Percentiles rank a stretch among this genome's conserved stretches.
phyloP scores from a whole-genome alignment of 2,329 filamentous ascomycete genomes.

The Stagonosporopsis chrysanthemi region DNA sequence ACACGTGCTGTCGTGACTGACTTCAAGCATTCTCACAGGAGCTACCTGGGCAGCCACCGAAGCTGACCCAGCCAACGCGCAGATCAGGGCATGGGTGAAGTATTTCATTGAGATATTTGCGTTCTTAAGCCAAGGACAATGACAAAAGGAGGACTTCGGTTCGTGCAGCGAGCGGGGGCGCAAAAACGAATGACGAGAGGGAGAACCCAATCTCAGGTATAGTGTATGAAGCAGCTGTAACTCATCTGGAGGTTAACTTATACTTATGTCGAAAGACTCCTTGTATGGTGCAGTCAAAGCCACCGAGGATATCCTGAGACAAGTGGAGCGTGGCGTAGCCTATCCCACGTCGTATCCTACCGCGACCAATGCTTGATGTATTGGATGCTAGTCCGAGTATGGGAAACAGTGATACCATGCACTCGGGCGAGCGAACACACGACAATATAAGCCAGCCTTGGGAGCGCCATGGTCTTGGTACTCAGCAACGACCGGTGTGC shows the following conservation, averaged over 20 bases:
- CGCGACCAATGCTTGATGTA: background rate
- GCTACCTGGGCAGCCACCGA: constrained; percentile 11
- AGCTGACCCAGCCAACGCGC: constrained; percentile 6
- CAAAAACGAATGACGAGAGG: background rate
- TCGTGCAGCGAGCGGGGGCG: too few species aligned
- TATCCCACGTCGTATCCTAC: background rate
- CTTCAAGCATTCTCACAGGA: background rate
- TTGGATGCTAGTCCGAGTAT: background rate
- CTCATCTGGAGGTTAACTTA: background rate
- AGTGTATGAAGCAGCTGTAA: background rate
- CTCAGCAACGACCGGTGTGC: too few species aligned
- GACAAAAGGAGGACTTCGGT: background rate
- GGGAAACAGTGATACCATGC: background rate
- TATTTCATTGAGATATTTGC: background rate
- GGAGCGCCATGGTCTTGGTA: too few species aligned
- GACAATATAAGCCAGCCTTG: too few species aligned
- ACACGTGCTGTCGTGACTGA: constrained; percentile 29
- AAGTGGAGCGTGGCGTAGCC: background rate
- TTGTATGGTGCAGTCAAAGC: background rate
- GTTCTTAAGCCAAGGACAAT: background rate
- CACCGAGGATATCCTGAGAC: background rate
- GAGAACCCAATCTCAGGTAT: background rate
- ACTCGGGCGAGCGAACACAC: too few species aligned
- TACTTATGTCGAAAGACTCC: background rate
- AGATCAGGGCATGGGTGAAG: constrained; percentile 6